Base-by-base conservation (phyloP, 306 rosid species). In the Argentina anserina region DNA sequence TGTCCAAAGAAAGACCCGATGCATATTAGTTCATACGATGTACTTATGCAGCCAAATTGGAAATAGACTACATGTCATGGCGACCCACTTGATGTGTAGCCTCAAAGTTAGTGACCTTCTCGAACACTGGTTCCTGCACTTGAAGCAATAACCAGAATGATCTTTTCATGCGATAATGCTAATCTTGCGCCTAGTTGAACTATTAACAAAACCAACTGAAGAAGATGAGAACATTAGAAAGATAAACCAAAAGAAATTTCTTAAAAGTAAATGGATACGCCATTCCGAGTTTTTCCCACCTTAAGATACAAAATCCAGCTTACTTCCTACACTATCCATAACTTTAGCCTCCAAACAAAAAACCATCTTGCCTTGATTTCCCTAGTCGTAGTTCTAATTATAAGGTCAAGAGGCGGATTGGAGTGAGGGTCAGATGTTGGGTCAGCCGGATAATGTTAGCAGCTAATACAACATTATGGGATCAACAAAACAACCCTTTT, bases 371-470 rank as follows among this genome's bases (percentile, higher is more conserved):
- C 81, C 75, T 67, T 68, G 42, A 34, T 8, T 34, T 33, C 42
- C 67, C 67, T 34, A 62, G 42, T 69, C 46, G 75, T 84, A 66
- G 66, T 71, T 80, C 87, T 81, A 63, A 65, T 62, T 62, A 41
- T 55, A 69, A 80, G 78, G 78, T 85, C 75, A 71, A 75, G 69
- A 47, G 86, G 79, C 49, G 75, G 82, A 82, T 76, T 41, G 80
- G 82, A 79, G 75, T 47, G 82, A 73, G 78, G 85, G 81, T 84
- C 82, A 78, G 83, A 84, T 70, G 79, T 74, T 70, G 75, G 75
- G 89, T 87, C 90, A 79, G 84, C 84, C 70, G 53, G 78, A 76
- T 84, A 75, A 45, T 79, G 87, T 82, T 87, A 82, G 87, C 82
- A 50, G 80, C 75, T 36, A 78, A 72, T 58, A 71, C 76, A 33